Conservation (phyloP, 2,329 filamentous ascomycete genomes). For the Arthroderma uncinatum region DNA sequence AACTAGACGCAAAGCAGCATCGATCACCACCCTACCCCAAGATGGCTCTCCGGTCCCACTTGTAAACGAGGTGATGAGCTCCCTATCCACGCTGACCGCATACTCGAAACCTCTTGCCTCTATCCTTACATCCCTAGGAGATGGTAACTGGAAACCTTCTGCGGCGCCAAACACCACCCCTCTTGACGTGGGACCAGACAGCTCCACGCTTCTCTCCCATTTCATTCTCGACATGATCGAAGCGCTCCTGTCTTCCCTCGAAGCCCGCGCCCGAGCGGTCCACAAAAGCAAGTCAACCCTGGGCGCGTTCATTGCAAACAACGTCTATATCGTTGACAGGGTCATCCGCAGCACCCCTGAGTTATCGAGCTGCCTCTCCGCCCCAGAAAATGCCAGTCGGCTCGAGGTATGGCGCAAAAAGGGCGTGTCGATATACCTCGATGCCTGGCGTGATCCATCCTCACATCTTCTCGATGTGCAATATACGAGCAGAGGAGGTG, state of each 20-base stretch:
- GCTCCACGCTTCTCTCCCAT: constrained; percentile 73
- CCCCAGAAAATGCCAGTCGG: constrained; percentile 50
- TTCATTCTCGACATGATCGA: constrained; percentile 88
- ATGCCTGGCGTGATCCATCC: constrained; percentile 80
- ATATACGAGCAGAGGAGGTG: constrained; percentile 62
- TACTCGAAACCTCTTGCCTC: constrained; percentile 79
- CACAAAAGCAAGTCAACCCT: constrained; percentile 68
- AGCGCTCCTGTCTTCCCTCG: constrained; percentile 60
- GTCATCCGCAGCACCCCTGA: constrained; percentile 68
- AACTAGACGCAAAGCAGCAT: constrained; percentile 57
- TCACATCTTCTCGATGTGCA: constrained; percentile 79
- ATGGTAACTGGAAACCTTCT: constrained; percentile 70
- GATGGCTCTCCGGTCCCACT: constrained; percentile 71
- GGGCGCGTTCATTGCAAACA: constrained; percentile 87
- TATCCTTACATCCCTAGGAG: constrained; percentile 82
- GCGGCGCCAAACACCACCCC: constrained; percentile 55
- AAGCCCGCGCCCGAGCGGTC: constrained; percentile 59
- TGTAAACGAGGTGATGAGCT: constrained; percentile 73
- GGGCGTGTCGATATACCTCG: constrained; percentile 67
- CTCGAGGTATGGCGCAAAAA: constrained; percentile 83
- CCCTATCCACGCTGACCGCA: constrained; percentile 73
- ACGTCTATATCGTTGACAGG: constrained; percentile 69
- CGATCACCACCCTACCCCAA: constrained; percentile 56
- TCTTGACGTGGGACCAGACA: constrained; percentile 82
- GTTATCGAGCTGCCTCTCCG: constrained; percentile 56